A percentile compares a stretch with the other conserved stretches of the same genome.
These are phyloP conservation scores for Withania somnifera DNA, from an alignment of 305 asterid genomes.

Conservation along the genomic window DNA sequence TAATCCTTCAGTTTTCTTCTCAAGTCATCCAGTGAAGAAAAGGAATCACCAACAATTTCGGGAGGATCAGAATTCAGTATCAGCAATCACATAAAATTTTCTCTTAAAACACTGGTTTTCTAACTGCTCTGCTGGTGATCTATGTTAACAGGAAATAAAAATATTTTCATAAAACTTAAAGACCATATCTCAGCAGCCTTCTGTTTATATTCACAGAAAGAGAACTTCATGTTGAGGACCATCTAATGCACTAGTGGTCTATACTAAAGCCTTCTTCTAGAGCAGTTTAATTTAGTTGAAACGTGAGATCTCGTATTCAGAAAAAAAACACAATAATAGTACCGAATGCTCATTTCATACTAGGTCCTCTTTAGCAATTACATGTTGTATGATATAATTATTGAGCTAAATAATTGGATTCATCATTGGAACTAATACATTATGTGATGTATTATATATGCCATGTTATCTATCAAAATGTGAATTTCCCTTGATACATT, in stretches of 20 bases:
- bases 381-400: not conserved
- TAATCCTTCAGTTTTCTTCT: not conserved
- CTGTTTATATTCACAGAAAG: not conserved
- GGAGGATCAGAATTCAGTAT: not conserved
- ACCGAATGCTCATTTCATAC: not conserved
- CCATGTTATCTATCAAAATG: not conserved
- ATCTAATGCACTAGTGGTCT: not conserved
- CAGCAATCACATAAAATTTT: not conserved
- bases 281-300: not conserved
- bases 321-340: not conserved
- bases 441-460: not conserved
- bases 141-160: not conserved
- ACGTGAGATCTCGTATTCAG: not conserved
- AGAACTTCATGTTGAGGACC: not conserved
- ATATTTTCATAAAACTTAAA: not conserved
- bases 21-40: not conserved
- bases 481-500: not conserved
- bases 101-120: not conserved
- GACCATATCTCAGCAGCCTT: not conserved
- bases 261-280: not conserved
- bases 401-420: not conserved
- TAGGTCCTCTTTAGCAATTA: not conserved
- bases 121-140: not conserved
- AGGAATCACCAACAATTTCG: not conserved
- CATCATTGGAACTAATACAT: not conserved